phyloP scores from a whole-genome alignment of 1,139 yeast genomes.

The Saccharomyces hybrid region DNA sequence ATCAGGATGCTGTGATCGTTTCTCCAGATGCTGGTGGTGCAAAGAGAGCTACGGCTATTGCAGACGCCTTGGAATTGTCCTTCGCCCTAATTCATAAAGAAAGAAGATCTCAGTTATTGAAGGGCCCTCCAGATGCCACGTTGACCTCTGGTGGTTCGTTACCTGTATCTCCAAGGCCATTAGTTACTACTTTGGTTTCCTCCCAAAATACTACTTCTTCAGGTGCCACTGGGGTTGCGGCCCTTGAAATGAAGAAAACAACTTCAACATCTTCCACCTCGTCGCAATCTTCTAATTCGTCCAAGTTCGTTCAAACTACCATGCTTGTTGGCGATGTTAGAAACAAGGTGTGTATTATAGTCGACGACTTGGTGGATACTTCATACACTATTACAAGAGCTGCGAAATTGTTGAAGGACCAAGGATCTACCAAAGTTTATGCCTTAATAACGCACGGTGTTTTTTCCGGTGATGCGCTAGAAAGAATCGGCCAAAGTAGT shows the following conservation, averaged over 20 bases:
- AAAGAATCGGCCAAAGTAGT: conserved; percentile 56
- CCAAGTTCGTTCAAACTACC: conserved; percentile 38
- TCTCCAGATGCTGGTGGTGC: conserved; percentile 99
- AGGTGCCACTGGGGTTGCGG: conserved; percentile 1
- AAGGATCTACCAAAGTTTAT: conserved; percentile 81
- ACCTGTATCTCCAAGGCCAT: conserved; percentile 22
- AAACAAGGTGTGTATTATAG: conserved; percentile 72
- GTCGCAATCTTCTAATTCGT: conserved; percentile 9
- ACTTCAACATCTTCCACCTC: conserved; percentile 2
- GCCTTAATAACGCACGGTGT: conserved; percentile 91
- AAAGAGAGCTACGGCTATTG: conserved; percentile 87
- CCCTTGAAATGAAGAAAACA: conserved; percentile 4
- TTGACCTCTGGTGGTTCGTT: conserved; percentile 28
- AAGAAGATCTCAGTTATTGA: conserved; percentile 48
- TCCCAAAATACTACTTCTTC: conserved; percentile 3
- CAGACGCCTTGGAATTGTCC: conserved; percentile 80
- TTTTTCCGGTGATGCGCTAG: conserved; percentile 85
- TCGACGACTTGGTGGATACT: conserved; percentile 93
- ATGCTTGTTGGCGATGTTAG: conserved; percentile 92
- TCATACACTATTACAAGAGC: conserved; percentile 89
- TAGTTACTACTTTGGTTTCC: conserved; percentile 16
- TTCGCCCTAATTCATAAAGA: conserved; percentile 97
- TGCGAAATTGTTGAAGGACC: conserved; percentile 82
- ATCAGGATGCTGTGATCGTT: conserved; percentile 74
- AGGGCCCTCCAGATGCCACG: conserved; percentile 31